Conservation (phyloP, 768 basidiomycete genomes). For the Rhizopogon rudus region DNA sequence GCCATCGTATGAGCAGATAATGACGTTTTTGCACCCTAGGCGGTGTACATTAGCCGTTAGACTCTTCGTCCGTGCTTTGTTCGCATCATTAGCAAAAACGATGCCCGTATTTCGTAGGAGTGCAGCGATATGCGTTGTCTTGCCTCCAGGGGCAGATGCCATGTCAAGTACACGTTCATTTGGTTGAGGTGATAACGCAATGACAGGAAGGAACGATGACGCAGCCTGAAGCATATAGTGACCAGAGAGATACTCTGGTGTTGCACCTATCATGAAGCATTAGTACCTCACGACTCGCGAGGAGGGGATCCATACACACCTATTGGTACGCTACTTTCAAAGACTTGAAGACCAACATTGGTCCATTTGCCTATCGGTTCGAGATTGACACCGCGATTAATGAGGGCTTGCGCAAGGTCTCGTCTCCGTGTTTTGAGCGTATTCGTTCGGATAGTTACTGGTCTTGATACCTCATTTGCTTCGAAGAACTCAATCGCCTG, state of each 20-base stretch:
- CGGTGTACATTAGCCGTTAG: conserved; percentile 96
- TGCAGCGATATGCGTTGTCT: conserved; percentile 96
- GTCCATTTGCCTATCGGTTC: conserved; percentile 99
- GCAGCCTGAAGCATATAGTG: conserved; percentile 99
- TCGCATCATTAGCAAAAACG: conserved; percentile 95
- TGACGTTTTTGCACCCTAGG: conserved; percentile 96
- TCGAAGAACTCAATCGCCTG: conserved; percentile 98
- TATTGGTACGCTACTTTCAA: conserved; percentile 93
- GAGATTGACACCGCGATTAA: conserved; percentile 94
- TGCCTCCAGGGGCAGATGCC: conserved; percentile 98
- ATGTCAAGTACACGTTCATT: conserved; percentile 95
- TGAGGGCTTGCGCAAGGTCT: conserved; percentile 88
- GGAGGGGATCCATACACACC: conserved; percentile 37
- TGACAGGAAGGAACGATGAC: conserved; percentile 98
- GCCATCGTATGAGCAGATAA: conserved; percentile 96
- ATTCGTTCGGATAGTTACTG: conserved; percentile 97
- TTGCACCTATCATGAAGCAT: conserved; percentile 55
- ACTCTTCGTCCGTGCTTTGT: conserved; percentile 92
- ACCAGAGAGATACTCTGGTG: conserved; percentile 97
- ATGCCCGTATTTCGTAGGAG: conserved; percentile 97
- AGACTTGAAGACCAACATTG: conserved; percentile 97
- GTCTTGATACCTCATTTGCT: conserved; percentile 91
- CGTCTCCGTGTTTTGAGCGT: conserved; percentile 90
- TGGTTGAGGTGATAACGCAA: conserved; percentile 89
- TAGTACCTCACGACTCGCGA: conserved; percentile 1